Evolutionary conservation across 2,329 filamentous ascomycete genomes (phyloP).

Genomic region (Mariannaea sp.): DNA sequence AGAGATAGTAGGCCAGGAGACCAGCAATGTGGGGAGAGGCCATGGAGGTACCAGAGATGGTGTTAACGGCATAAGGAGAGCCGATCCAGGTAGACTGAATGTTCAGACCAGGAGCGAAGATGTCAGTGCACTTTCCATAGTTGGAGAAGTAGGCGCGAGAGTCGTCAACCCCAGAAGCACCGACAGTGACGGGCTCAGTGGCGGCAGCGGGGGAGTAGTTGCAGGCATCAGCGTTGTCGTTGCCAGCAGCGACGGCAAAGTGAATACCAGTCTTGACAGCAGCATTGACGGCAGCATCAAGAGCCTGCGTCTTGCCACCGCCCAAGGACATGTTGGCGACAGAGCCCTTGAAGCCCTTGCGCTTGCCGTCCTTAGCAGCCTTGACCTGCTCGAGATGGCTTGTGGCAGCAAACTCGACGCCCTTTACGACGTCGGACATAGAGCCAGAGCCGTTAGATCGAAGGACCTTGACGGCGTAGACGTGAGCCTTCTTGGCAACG

Average conservation of each 20-base stretch:
- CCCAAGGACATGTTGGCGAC: slow-evolving; percentile 99
- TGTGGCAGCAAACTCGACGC: slow-evolving; percentile 91
- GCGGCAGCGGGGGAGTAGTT: slow-evolving; percentile 98
- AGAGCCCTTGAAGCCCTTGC: slow-evolving; percentile 98
- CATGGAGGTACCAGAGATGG: slow-evolving; percentile 99
- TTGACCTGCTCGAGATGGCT: slow-evolving; percentile 77
- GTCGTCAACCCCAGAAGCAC: slow-evolving; percentile 90
- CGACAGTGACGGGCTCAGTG: slow-evolving; percentile 90
- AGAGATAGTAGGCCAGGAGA: slow-evolving; percentile 97
- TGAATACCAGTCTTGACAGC: slow-evolving; percentile 90
- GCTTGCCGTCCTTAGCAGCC: slow-evolving; percentile 82
- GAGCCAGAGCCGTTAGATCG: slow-evolving; percentile 95
- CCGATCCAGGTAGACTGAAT: slow-evolving; percentile 99
- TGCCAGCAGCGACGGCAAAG: slow-evolving; percentile 97
- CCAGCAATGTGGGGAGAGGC: slow-evolving; percentile 95
- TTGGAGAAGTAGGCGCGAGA: slow-evolving; percentile 99
- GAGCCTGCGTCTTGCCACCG: slow-evolving; percentile 91
- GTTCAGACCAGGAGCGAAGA: slow-evolving; percentile 96
- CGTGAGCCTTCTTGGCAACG: slow-evolving; percentile 97
- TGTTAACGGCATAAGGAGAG: slow-evolving; percentile 94
- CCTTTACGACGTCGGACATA: slow-evolving; percentile 99
- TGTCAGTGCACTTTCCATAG: slow-evolving; percentile 98
- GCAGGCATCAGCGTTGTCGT: slow-evolving; percentile 98
- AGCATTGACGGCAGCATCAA: slow-evolving; percentile 92
- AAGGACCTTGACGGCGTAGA: slow-evolving; percentile 98